These are phyloP conservation scores for Porpolomopsis calyptriformis DNA, from an alignment of 768 basidiomycete genomes.

Conservation along the genomic window DNA sequence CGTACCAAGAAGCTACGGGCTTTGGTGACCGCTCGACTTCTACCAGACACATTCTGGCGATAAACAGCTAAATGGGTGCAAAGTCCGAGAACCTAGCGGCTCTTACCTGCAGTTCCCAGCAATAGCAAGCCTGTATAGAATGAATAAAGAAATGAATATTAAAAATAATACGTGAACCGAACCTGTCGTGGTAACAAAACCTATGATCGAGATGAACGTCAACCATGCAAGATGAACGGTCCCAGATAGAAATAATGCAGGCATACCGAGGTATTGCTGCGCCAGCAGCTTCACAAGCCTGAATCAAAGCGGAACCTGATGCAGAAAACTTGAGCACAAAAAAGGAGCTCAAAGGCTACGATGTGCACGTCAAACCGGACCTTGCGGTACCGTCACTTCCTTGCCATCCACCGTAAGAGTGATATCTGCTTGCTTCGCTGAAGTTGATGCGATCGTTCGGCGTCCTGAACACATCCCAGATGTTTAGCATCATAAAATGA, in stretches of 20 bases:
- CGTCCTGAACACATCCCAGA: background rate
- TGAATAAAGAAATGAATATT: too few relatives aligned
- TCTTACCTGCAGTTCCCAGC: constrained; percentile 93
- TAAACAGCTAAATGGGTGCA: constrained; percentile 2
- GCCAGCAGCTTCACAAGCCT: constrained; percentile 89
- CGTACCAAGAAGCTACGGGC: constrained; percentile 85
- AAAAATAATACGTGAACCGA: background rate
- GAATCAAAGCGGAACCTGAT: constrained; percentile 86
- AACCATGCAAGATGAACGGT: background rate
- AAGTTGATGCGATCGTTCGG: background rate
- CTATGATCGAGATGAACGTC: constrained; percentile 23
- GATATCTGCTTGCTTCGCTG: constrained; percentile 55
- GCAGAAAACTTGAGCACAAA: constrained; percentile 6
- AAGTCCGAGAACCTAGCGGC: background rate
- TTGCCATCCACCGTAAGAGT: constrained; percentile 95
- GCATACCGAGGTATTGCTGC: constrained; percentile 66
- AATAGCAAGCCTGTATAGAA: constrained; percentile 71
- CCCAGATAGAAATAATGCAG: constrained; percentile 4
- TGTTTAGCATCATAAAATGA: background rate
- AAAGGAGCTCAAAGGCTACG: background rate
- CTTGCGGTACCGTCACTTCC: constrained; percentile 94
- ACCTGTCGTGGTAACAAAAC: constrained; percentile 85
- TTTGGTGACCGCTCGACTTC: constrained; percentile 95
- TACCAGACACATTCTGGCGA: constrained; percentile 86
- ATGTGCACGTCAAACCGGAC: constrained; percentile 31